A percentile compares a stretch with the other conserved stretches of the same genome.
phyloP scores from a whole-genome alignment of 768 basidiomycete species.

The Calocybe cyanea region DNA sequence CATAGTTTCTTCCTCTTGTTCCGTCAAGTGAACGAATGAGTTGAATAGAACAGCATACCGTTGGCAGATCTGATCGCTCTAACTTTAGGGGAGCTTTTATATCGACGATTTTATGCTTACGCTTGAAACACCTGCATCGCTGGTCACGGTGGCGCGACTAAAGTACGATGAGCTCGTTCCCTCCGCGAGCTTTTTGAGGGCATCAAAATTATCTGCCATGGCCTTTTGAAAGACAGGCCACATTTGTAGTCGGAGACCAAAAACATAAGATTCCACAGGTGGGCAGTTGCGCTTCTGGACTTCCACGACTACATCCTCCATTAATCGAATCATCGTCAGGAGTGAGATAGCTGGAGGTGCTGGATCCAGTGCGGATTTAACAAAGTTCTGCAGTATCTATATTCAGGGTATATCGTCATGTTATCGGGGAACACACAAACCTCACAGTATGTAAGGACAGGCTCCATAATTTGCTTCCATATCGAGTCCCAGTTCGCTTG shows the following conservation, averaged over 20 bases:
- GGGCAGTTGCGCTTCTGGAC: constrained; percentile 74
- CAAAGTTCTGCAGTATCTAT: constrained; percentile 50
- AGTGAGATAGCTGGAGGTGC: constrained; percentile 72
- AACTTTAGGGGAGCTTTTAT: constrained; percentile 8
- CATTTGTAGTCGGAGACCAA: constrained; percentile 76
- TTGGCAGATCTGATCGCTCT: constrained; percentile 51
- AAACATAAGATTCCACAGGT: constrained; percentile 79
- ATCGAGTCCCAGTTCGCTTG: constrained; percentile 55
- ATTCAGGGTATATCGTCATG: constrained; percentile 4
- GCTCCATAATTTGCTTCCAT: constrained; percentile 94
- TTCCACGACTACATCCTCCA: constrained; percentile 73
- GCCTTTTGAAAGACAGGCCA: constrained; percentile 94
- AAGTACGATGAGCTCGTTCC: constrained; percentile 61
- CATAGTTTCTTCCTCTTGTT: constrained; percentile 91
- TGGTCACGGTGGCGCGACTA: constrained; percentile 56
- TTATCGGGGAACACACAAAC: constrained; percentile 31
- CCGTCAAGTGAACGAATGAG: constrained; percentile 75
- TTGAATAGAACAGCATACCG: constrained; percentile 82
- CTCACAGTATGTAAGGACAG: constrained; percentile 82
- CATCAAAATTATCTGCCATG: constrained; percentile 81
- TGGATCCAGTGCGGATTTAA: constrained; percentile 66
- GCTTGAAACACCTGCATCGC: constrained; percentile 61
- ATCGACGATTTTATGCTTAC: constrained; percentile 35
- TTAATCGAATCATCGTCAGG: constrained; percentile 87
- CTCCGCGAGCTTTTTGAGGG: constrained; percentile 80